Evolutionary conservation across 176 grass and related monocot genomes (phyloP), one percentile per base, ranked within the genome.

Genomic region (Stipa capillata): DNA sequence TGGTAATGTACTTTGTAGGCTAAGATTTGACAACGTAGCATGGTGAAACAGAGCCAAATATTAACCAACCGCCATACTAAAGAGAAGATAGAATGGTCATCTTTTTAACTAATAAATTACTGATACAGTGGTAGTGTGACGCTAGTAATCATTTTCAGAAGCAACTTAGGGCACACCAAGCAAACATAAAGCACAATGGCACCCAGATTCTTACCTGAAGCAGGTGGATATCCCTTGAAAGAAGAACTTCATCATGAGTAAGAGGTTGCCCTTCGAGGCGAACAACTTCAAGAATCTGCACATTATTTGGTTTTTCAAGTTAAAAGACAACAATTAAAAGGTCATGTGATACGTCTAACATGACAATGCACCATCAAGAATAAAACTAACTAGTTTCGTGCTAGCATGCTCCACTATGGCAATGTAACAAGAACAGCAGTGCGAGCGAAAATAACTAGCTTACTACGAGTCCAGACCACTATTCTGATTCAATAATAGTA

Each of bases 281-380:
- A 74, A 94, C 89, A 48, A 94, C 89, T 83, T 97, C 95, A 88
- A 97, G 95, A 88, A 92, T 90, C 94, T 97, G 92, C 15, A 65
- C 50, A 65, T 67, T 49, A 41, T 69, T 79, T 43, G n/a, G 3
- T n/a, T 27, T 67, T 53, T 79, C 17, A 51, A 74, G 23, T 78
- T 16, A 68, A 74, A n/a, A 33, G 25, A 70, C 3, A 39, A 11
- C 31, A 69, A 29, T 53, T 16, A 61, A 67, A 7, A 72, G 48
- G 8, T 3, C 27, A 12, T 66, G 65, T 60, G 42, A 1, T 21
- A 58, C 31, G 59, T 39, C 21, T 31, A 87, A 69, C 35, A 56
- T 58, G 60, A 10, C n/a, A 47, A 69, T 43, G 0, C 4, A 73
- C 17, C 32, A 74, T 41, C 35, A 10, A 74, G 13, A 51, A 79